Conservation (phyloP, 192 early-diverging fungal genomes). For the Podila epigama region DNA sequence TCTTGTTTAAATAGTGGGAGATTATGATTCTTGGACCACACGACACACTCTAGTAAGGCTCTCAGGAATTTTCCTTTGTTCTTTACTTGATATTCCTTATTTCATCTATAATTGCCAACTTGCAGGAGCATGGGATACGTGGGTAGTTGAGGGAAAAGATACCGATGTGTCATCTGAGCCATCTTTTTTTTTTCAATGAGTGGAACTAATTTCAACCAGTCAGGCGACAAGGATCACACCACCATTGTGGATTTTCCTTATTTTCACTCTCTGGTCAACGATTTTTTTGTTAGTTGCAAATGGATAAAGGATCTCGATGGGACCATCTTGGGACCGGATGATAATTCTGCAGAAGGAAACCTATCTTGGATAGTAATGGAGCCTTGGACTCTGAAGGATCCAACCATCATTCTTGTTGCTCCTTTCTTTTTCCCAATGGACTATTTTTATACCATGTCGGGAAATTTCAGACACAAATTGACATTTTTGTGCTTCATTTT, state of each 20-base stretch:
- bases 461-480: not conserved
- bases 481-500: not conserved
- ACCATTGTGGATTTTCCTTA: no score
- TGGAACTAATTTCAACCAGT: not conserved
- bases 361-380: not conserved
- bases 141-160: not conserved
- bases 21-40: constrained; percentile 90
- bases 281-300: no score
- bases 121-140: not conserved
- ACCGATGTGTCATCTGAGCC: not conserved
- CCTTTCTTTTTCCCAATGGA: not conserved
- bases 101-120: not conserved
- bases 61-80: not conserved
- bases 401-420: not conserved
- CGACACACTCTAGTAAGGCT: constrained; percentile 83
- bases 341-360: not conserved
- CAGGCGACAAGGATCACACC: no score
- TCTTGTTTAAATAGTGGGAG: constrained; percentile 70
- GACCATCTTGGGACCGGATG: no score
- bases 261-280: no score
- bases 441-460: not conserved
- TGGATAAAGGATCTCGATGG: no score
- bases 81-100: not conserved
- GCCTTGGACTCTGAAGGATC: not conserved
- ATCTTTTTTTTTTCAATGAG: not conserved